A percentile compares a stretch with the other conserved stretches of the same genome.
Conservation (phyloP, 2,329 filamentous ascomycete species). For the Didymella arachidicola region DNA sequence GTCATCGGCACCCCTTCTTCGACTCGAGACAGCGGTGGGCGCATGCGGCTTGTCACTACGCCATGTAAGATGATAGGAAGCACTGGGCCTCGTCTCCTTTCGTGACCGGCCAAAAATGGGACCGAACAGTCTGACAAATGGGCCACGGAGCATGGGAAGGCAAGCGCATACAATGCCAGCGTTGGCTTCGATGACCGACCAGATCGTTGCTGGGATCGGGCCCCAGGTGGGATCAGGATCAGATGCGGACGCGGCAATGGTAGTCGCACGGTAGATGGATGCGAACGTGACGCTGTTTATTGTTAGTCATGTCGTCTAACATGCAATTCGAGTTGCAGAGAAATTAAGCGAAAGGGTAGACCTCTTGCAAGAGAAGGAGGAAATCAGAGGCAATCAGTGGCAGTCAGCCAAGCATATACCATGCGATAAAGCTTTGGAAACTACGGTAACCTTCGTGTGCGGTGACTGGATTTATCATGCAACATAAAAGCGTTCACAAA, state of each 20-base stretch:
- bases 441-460: not conserved
- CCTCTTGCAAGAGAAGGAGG: too few relatives aligned
- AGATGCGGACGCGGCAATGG: slow-evolving; percentile 32
- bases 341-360: too few relatives aligned
- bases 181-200: slow-evolving; percentile 39
- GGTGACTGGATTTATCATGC: not conserved
- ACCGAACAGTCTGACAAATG: slow-evolving; percentile 33
- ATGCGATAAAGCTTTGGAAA: too few relatives aligned
- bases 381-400: too few relatives aligned
- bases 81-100: slow-evolving; percentile 13
- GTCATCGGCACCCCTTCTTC: slow-evolving; percentile 18
- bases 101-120: slow-evolving; percentile 28
- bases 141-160: slow-evolving; percentile 35
- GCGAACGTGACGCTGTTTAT: slow-evolving; percentile 33
- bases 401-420: too few relatives aligned
- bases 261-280: slow-evolving; percentile 38
- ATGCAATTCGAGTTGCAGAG: not conserved
- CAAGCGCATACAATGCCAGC: slow-evolving; percentile 36
- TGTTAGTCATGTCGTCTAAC: slow-evolving; percentile 9
- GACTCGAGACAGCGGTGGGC: slow-evolving; percentile 13
- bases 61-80: slow-evolving; percentile 24
- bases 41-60: slow-evolving; percentile 15
- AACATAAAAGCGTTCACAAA: not conserved
- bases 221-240: slow-evolving; percentile 36
- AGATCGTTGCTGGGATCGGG: slow-evolving; percentile 34